Conservation (phyloP, 352 stramenopile genomes). For the Globisporangium splendens region DNA sequence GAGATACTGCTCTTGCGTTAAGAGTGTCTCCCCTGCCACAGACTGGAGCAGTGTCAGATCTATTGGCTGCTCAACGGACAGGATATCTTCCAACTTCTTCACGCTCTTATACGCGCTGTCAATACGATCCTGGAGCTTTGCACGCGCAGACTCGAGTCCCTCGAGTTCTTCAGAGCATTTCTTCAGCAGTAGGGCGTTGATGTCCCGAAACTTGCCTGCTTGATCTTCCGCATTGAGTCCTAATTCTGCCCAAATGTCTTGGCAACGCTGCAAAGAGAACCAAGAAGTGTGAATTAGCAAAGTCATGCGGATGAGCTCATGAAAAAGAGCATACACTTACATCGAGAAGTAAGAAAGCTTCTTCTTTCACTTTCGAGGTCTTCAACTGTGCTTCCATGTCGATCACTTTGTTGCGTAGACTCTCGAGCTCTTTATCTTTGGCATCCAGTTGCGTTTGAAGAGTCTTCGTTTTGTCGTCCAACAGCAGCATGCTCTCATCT, state of each 20-base stretch:
- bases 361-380: conserved; percentile 48
- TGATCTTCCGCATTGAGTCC: conserved; percentile 50
- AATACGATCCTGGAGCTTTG: conserved; percentile 46
- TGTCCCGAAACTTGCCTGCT: conserved; percentile 53
- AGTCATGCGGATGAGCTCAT: no score
- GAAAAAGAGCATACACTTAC: conserved; percentile 25
- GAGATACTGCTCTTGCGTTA: conserved; percentile 58
- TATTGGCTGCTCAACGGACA: conserved; percentile 33
- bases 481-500: conserved; percentile 13
- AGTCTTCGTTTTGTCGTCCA: conserved; percentile 21
- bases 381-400: conserved; percentile 34
- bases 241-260: conserved; percentile 67
- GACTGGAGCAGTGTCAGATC: conserved; percentile 32
- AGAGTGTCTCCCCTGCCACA: conserved; percentile 33
- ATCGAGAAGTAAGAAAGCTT: conserved; percentile 55
- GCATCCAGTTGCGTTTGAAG: conserved; percentile 24
- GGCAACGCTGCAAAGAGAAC: conserved; percentile 36
- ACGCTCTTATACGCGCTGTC: conserved; percentile 32
- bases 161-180: conserved; percentile 65
- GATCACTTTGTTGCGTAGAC: conserved; percentile 22
- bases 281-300: neutral
- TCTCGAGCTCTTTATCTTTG: conserved; percentile 20
- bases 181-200: conserved; percentile 50
- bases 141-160: conserved; percentile 40
- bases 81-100: conserved; percentile 38